phyloP scores from a whole-genome alignment of 1,284 basidiomycete species.

The Paramarasmius palmivorus region DNA sequence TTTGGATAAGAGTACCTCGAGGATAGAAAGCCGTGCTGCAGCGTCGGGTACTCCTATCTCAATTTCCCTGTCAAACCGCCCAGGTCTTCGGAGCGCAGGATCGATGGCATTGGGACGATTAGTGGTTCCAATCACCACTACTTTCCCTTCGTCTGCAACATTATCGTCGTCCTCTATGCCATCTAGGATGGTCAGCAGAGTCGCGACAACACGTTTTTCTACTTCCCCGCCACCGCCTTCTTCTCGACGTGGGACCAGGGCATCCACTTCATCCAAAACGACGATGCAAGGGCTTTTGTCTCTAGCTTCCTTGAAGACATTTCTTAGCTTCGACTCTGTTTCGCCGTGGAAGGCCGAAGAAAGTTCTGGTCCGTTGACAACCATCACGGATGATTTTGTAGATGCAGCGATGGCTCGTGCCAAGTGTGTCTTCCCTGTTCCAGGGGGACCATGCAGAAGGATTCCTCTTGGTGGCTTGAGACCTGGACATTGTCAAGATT shows the following conservation, averaged over 20 bases:
- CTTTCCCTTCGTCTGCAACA: constrained; percentile 44
- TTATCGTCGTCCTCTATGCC: constrained; percentile 75
- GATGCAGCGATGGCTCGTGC: constrained; percentile 87
- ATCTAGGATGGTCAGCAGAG: constrained; percentile 92
- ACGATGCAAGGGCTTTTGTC: constrained; percentile 87
- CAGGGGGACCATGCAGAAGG: constrained; percentile 89
- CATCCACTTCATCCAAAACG: constrained; percentile 96
- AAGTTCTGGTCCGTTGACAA: constrained; percentile 94
- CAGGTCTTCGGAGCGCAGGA: constrained; percentile 91
- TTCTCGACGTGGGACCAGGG: constrained; percentile 88
- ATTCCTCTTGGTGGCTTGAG: constrained; percentile 90
- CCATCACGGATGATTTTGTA: constrained; percentile 77
- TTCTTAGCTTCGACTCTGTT: constrained; percentile 88
- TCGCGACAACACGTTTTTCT: constrained; percentile 94
- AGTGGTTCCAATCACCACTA: constrained; percentile 97
- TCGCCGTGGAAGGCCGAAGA: constrained; percentile 96
- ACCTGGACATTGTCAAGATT: constrained; percentile 41
- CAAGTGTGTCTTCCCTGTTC: constrained; percentile 93
- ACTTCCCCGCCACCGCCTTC: constrained; percentile 90
- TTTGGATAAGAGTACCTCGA: constrained; percentile 78
- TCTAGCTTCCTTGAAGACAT: constrained; percentile 86
- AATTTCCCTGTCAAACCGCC: constrained; percentile 95
- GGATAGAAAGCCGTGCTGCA: constrained; percentile 79
- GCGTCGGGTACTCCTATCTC: constrained; percentile 95
- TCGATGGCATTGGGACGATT: constrained; percentile 98